These are phyloP conservation scores for Ramularia endophylla DNA, from an alignment of 2,329 filamentous ascomycete genomes.

Conservation along the genomic window DNA sequence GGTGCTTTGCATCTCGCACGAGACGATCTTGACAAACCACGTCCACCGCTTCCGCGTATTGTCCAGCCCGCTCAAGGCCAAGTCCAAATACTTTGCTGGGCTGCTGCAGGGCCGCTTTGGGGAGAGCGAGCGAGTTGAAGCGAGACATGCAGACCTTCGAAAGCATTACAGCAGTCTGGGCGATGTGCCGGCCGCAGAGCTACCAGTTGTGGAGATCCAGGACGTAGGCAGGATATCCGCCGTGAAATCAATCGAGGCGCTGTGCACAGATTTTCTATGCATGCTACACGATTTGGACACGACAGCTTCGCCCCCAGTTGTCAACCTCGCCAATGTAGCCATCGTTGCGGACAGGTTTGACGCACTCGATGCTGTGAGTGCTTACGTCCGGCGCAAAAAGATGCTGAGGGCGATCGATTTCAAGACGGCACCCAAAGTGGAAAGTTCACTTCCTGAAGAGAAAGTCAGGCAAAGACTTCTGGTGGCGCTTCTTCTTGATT, in stretches of 20 bases:
- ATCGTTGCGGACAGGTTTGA: conserved; percentile 70
- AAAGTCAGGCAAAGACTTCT: conserved; percentile 63
- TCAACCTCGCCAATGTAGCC: conserved; percentile 61
- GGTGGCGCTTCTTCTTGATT: conserved; percentile 59
- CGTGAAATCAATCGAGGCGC: conserved; percentile 48
- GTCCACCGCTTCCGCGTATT: conserved; percentile 61
- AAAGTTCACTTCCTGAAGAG: conserved; percentile 51
- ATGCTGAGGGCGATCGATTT: conserved; percentile 38
- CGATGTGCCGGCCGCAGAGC: conserved; percentile 36
- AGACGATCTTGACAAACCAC: conserved; percentile 46
- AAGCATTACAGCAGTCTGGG: conserved; percentile 43
- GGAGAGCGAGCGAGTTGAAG: conserved; percentile 53
- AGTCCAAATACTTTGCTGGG: conserved; percentile 65
- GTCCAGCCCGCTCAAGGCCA: conserved; percentile 49
- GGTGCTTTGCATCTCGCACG: conserved; percentile 60
- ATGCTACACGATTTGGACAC: conserved; percentile 54
- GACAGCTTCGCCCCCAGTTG: conserved; percentile 44
- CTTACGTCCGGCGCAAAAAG: conserved; percentile 46
- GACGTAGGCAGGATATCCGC: conserved; percentile 65
- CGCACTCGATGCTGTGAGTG: conserved; percentile 51
- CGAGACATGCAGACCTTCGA: conserved; percentile 47
- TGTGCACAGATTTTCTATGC: conserved; percentile 60
- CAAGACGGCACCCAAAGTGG: conserved; percentile 38
- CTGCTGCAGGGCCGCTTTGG: conserved; percentile 59
- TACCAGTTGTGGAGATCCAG: conserved; percentile 60